These are phyloP conservation scores for Globisporangium abappressorium DNA, from an alignment of 352 stramenopile species.

Conservation along the genomic window DNA sequence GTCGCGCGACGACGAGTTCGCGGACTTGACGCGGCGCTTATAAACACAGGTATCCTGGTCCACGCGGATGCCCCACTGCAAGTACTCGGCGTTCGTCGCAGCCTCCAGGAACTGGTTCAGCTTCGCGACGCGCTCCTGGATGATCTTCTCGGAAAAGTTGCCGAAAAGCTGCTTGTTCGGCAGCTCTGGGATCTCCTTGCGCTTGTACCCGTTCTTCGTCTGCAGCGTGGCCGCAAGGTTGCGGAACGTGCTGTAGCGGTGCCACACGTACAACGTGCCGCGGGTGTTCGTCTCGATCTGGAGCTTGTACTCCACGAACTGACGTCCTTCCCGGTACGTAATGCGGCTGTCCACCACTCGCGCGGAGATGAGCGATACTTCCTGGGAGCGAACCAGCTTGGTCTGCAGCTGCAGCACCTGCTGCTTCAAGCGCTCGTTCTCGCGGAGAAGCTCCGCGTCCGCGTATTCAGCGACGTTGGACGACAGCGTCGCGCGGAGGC, in stretches of 20 bases:
- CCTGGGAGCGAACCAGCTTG: conserved; percentile 62
- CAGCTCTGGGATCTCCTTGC: conserved; percentile 70
- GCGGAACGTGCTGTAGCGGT: conserved; percentile 78
- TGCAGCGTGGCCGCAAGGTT: conserved; percentile 66
- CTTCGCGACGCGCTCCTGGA: conserved; percentile 68
- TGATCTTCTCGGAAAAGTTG: conserved; percentile 74
- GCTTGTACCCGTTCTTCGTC: conserved; percentile 76
- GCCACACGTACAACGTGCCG: conserved; percentile 67
- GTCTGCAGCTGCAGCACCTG: conserved; percentile 69
- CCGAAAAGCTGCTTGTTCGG: conserved; percentile 74
- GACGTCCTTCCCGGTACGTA: conserved; percentile 59
- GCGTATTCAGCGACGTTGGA: conserved; percentile 71
- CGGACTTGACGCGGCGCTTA: conserved; percentile 59
- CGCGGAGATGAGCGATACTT: conserved; percentile 62
- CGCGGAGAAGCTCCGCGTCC: conserved; percentile 57
- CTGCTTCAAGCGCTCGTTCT: conserved; percentile 72
- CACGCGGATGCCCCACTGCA: conserved; percentile 74
- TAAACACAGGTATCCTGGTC: conserved; percentile 75
- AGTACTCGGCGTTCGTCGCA: conserved; percentile 68
- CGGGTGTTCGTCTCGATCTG: conserved; percentile 66
- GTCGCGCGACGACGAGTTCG: conserved; percentile 36
- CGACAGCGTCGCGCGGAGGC: conserved; percentile 54
- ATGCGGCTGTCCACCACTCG: conserved; percentile 73
- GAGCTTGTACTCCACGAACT: conserved; percentile 39
- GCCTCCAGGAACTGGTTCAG: conserved; percentile 74